Percentiles rank a stretch among this genome's conserved stretches.
phyloP scores from a whole-genome alignment of 805 yeast species.

The Millerago galiae region DNA sequence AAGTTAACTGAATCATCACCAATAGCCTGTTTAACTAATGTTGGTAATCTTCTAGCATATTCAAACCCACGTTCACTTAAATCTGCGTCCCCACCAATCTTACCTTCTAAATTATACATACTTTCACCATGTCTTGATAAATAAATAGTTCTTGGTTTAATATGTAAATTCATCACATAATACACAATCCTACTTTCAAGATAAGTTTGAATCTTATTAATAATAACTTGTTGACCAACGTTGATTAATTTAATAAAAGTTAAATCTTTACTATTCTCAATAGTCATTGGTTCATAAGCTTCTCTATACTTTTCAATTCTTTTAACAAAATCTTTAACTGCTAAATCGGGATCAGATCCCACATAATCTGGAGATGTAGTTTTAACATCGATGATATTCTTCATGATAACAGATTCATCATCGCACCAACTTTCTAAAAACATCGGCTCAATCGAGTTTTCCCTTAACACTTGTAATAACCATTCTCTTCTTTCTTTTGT shows the following conservation, averaged over 20 bases:
- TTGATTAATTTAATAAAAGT: constrained; percentile 86
- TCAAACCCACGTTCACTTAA: constrained; percentile 77
- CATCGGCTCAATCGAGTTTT: constrained; percentile 75
- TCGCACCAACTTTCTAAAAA: constrained; percentile 91
- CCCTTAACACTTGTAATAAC: constrained; percentile 55
- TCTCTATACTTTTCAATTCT: constrained; percentile 71
- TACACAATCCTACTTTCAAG: constrained; percentile 89
- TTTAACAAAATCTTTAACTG: constrained; percentile 62
- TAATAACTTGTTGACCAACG: constrained; percentile 80
- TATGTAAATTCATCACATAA: constrained; percentile 92
- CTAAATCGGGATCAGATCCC: constrained; percentile 55
- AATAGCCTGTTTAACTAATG: constrained; percentile 48
- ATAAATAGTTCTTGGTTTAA: constrained; percentile 89
- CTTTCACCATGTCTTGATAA: constrained; percentile 95
- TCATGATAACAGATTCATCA: constrained; percentile 68
- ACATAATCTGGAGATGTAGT: constrained; percentile 40
- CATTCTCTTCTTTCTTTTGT: constrained; percentile 64
- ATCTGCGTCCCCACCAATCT: constrained; percentile 92
- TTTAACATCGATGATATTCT: constrained; percentile 81
- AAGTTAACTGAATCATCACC: constrained; percentile 49
- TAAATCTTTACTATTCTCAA: constrained; percentile 40
- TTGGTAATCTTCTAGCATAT: constrained; percentile 78
- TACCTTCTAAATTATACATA: constrained; percentile 84
- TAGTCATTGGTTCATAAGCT: constrained; percentile 70
- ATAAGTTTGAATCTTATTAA: constrained; percentile 82